Evolutionary conservation across 78 protist genomes (phyloP), one percentile per base, ranked within the genome.

Genomic region (Guillardia theta): DNA sequence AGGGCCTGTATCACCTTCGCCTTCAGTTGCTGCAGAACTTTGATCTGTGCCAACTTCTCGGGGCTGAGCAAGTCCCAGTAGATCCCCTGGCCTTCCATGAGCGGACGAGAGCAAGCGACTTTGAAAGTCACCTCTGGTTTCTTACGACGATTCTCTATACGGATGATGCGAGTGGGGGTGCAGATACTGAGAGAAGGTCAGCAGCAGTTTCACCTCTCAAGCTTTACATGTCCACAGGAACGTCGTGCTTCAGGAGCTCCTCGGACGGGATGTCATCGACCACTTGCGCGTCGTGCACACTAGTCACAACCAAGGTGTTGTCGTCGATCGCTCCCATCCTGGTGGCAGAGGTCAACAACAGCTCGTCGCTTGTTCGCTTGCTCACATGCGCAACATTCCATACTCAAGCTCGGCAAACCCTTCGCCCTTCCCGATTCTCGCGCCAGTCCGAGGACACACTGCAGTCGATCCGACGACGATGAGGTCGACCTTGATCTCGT

Each of bases 401-500:
- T 45, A 80, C 33, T 80, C 92, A 10, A 80, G 54, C 54, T 80
- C 92, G 18, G 92, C 92, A 45, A 80, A 80, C 30, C 92, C 92
- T 39, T 80, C 92, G 9, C 92, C 92, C 92, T 80, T 80, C 19
- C 92, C 92, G 10, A 80, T 37, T 0, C 92, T 48, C 1, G 92
- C 92, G 12, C 92, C 92, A 1, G 92, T 80, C 21, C 54, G 10
- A 0, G 92, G 92, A 37, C 92, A 80, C 18, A 80, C 92, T 1
- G 92, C 92, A 18, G 92, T 80, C 92, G 92, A 80, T 12, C 92
- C 92, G 1, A 80, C 92, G 22, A 80, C 92, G 4, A 80, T 37
- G 36, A 80, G 54, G 54, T 80, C 92, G 22, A 80, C 92, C 37
- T 27, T 45, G 54, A 41, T 41, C 12, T 80, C 15, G 9, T 39